Conservation (phyloP, 768 basidiomycete species). For the Mrakia gelida region DNA sequence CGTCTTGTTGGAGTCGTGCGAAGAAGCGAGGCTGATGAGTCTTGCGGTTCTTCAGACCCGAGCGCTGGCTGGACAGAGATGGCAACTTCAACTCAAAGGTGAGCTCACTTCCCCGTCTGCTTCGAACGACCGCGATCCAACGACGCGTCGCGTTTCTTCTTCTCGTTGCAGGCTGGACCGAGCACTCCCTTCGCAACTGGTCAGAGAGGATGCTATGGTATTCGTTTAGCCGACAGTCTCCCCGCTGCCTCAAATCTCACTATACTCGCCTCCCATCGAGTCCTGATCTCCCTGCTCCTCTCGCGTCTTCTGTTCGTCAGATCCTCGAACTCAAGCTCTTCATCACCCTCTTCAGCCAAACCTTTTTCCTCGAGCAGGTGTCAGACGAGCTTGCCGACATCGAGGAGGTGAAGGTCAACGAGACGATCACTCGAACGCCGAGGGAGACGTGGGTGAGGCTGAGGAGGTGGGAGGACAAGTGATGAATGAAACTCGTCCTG, state of each 20-base stretch:
- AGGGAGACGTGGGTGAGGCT: slow-evolving; percentile 6
- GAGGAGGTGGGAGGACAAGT: slow-evolving; percentile 10
- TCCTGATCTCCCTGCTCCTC: neutral
- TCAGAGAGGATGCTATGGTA: neutral
- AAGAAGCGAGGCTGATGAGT: neutral
- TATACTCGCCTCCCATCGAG: neutral
- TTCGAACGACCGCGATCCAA: too few relatives aligned
- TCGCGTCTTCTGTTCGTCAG: neutral
- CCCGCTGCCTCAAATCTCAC: neutral
- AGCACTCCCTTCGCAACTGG: slow-evolving; percentile 1
- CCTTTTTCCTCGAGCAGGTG: neutral
- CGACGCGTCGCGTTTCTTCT: too few relatives aligned
- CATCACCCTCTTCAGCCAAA: neutral
- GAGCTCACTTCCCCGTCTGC: too few relatives aligned
- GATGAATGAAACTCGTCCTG: too few relatives aligned
- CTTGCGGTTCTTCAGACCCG: neutral
- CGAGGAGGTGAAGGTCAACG: neutral
- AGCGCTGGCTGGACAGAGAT: neutral
- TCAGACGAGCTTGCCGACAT: neutral
- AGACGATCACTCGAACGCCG: slow-evolving; percentile 5
- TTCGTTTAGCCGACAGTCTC: neutral
- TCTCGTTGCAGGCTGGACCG: neutral
- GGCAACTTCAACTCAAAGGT: slow-evolving; percentile 1
- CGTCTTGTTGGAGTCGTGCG: neutral
- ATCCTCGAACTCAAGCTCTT: slow-evolving; percentile 8